phyloP scores from a whole-genome alignment of 2,329 filamentous ascomycete species.

The Trichoderma asperellum region DNA sequence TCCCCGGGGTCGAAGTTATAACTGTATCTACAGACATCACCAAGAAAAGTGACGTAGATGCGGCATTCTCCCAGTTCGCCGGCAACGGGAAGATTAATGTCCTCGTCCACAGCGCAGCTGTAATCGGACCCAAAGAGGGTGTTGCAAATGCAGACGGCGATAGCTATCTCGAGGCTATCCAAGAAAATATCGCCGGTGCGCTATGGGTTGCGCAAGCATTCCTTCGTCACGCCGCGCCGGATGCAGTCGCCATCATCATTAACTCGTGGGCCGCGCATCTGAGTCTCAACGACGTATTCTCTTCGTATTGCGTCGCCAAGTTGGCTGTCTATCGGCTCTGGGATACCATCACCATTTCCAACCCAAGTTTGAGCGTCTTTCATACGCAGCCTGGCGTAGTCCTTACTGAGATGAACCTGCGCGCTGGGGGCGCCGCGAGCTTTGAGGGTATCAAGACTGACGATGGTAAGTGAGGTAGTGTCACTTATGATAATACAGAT shows the following conservation, averaged over 20 bases:
- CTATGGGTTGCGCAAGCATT: background rate
- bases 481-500: too few relatives aligned
- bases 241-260: background rate
- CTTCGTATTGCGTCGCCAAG: background rate
- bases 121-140: background rate
- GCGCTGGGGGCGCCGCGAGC: background rate
- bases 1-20: background rate
- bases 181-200: background rate
- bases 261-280: background rate
- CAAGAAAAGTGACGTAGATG: background rate
- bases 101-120: background rate
- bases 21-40: background rate
- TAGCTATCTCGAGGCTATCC: background rate
- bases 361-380: background rate
- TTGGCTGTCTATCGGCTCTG: background rate
- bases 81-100: background rate
- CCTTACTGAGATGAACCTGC: background rate
- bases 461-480: background rate
- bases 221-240: background rate
- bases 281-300: background rate
- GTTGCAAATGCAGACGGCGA: background rate
- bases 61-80: background rate
- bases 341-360: background rate
- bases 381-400: background rate
- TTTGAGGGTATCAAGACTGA: background rate